Evolutionary conservation across 257 asterid species (phyloP).

Genomic region (Orobanche coerulescens): DNA sequence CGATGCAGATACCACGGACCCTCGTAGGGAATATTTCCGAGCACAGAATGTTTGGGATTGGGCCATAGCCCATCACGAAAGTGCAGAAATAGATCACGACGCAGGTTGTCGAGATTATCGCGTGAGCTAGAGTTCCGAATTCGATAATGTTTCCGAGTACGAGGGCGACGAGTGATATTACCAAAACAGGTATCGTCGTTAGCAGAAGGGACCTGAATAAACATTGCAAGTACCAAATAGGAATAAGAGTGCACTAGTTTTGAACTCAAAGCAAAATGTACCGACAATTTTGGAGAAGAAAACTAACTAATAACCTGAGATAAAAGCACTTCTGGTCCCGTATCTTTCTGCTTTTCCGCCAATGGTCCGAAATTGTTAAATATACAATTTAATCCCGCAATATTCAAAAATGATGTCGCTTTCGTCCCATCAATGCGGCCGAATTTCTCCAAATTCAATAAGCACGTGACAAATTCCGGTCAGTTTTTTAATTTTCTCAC

Average conservation of each 20-base stretch:
- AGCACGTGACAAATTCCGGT: too few relatives aligned
- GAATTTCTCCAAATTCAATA: too few relatives aligned
- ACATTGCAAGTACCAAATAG: not conserved
- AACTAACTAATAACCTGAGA: not conserved
- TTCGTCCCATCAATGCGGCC: too few relatives aligned
- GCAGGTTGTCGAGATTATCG: slow-evolving; percentile 63
- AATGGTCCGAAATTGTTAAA: too few relatives aligned
- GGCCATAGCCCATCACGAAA: slow-evolving; percentile 88
- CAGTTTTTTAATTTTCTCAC: too few relatives aligned
- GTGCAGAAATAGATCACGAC: slow-evolving; percentile 80
- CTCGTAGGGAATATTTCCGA: slow-evolving; percentile 82
- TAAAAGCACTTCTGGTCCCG: too few relatives aligned
- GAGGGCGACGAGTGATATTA: slow-evolving; percentile 49
- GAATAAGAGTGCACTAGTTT: not conserved
- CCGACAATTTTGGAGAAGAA: not conserved
- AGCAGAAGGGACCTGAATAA: slow-evolving; percentile 65
- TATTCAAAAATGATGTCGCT: too few relatives aligned
- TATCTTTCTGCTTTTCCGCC: too few relatives aligned
- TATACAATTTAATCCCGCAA: too few relatives aligned
- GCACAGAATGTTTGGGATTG: slow-evolving; percentile 82
- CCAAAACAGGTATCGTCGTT: slow-evolving; percentile 61
- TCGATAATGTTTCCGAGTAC: slow-evolving; percentile 57
- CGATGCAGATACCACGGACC: slow-evolving; percentile 89
- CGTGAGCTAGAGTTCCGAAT: slow-evolving; percentile 55
- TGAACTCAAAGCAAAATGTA: too few relatives aligned